Conservation (phyloP, 2,329 filamentous ascomycete genomes). For the Pyricularia sp. region DNA sequence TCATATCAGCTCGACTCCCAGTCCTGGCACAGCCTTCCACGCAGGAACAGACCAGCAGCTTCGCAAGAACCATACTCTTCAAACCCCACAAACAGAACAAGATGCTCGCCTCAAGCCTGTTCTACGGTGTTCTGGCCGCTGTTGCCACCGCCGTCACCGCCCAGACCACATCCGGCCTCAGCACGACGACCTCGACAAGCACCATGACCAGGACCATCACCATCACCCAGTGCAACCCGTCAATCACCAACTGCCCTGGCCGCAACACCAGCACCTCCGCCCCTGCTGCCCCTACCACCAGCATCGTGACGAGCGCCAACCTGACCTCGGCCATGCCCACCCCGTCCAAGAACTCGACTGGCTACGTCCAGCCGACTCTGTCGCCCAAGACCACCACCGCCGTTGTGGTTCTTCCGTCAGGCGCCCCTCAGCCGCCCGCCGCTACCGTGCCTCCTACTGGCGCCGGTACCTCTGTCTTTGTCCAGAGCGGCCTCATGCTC, state of each 20-base stretch:
- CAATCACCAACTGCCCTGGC: slow-evolving; percentile 32
- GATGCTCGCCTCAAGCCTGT: slow-evolving; percentile 36
- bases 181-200: slow-evolving; percentile 34
- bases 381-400: slow-evolving; percentile 11
- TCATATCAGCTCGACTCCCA: background rate
- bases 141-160: slow-evolving; percentile 27
- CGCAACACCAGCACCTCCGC: slow-evolving; percentile 15
- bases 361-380: slow-evolving; percentile 15
- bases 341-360: slow-evolving; percentile 12
- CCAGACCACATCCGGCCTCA: slow-evolving; percentile 12
- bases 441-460: slow-evolving; percentile 10
- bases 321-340: slow-evolving; percentile 7
- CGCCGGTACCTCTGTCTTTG: slow-evolving; percentile 19
- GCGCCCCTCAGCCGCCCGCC: slow-evolving; percentile 13
- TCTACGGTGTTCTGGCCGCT: slow-evolving; percentile 27
- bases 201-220: slow-evolving; percentile 35
- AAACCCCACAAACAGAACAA: slow-evolving; percentile 14
- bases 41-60: slow-evolving; percentile 2
- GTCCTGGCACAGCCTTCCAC: background rate
- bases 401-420: slow-evolving; percentile 7
- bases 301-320: slow-evolving; percentile 11
- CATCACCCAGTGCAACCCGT: slow-evolving; percentile 37
- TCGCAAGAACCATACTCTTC: slow-evolving; percentile 4
- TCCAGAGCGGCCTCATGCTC: slow-evolving; percentile 30
- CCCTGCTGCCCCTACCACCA: slow-evolving; percentile 11